Evolutionary conservation across 2,329 filamentous ascomycete species (phyloP).

Genomic region (Hypoxylon sp.): DNA sequence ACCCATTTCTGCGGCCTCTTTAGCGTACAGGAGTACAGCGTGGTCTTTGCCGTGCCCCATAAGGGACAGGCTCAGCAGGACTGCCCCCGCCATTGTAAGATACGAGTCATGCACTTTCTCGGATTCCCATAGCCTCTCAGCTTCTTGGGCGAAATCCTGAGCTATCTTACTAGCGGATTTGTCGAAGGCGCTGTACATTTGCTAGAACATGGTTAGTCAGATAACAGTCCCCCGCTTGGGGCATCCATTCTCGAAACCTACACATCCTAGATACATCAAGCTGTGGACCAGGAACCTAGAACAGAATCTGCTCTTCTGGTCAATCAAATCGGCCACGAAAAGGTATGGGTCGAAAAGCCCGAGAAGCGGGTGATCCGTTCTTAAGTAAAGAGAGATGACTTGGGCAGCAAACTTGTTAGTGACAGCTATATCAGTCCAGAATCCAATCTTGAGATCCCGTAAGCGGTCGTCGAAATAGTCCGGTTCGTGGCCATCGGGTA

Average conservation of each 20-base stretch:
- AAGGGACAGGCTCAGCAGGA: background rate
- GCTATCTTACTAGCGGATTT: background rate
- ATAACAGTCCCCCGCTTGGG: background rate
- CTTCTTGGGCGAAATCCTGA: background rate
- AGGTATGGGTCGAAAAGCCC: background rate
- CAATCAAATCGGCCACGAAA: background rate
- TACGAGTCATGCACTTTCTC: background rate
- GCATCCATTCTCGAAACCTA: background rate
- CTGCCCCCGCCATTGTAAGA: background rate
- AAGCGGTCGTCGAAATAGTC: background rate
- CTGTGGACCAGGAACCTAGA: background rate
- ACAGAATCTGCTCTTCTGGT: background rate
- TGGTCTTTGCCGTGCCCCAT: background rate
- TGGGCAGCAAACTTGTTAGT: background rate
- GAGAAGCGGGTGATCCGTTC: background rate
- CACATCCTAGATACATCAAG: background rate
- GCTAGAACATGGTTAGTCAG: background rate
- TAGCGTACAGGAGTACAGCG: background rate
- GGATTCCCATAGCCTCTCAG: background rate
- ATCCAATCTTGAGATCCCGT: background rate
- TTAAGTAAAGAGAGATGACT: background rate
- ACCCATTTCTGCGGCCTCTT: background rate
- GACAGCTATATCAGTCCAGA: background rate
- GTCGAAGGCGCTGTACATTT: background rate
- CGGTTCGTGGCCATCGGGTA: background rate